These are phyloP conservation scores for Aspergillus fischeri DNA, from an alignment of 2,329 filamentous ascomycete genomes.

Conservation along the genomic window DNA sequence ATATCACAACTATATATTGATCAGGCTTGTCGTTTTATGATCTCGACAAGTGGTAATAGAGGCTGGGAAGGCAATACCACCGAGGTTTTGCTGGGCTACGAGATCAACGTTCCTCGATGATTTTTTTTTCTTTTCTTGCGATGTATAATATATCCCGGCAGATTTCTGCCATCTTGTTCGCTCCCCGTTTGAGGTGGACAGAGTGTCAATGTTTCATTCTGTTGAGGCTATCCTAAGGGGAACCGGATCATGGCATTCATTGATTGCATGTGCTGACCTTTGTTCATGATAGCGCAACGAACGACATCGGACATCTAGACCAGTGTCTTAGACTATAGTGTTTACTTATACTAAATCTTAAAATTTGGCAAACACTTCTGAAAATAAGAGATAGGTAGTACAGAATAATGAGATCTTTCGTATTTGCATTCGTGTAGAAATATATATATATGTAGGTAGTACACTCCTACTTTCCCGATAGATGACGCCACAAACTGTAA, in stretches of 20 bases:
- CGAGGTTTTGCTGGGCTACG: constrained; percentile 90
- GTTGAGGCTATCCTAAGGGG: too few species aligned
- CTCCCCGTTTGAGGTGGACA: background rate
- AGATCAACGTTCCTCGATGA: constrained; percentile 59
- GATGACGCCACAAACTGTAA: constrained; percentile 1
- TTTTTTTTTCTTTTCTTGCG: background rate
- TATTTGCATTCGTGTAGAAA: background rate
- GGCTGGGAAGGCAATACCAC: constrained; percentile 92
- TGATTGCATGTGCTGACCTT: too few species aligned
- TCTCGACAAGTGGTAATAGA: constrained; percentile 84
- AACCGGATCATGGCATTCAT: background rate
- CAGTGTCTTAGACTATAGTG: background rate
- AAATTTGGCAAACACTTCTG: background rate
- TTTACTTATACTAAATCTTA: background rate
- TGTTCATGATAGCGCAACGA: too few species aligned
- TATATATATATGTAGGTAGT: background rate
- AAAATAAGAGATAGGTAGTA: background rate
- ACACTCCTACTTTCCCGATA: background rate
- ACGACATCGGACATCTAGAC: background rate
- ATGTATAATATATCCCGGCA: background rate
- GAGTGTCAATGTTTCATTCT: too few species aligned
- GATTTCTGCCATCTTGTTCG: background rate
- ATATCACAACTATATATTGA: constrained; percentile 85
- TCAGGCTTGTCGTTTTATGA: constrained; percentile 82
- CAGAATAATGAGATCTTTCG: background rate